Evolutionary conservation across 306 rosid genomes (phyloP), one percentile per base, ranked within the genome.

Genomic region (Fragaria ananassa): DNA sequence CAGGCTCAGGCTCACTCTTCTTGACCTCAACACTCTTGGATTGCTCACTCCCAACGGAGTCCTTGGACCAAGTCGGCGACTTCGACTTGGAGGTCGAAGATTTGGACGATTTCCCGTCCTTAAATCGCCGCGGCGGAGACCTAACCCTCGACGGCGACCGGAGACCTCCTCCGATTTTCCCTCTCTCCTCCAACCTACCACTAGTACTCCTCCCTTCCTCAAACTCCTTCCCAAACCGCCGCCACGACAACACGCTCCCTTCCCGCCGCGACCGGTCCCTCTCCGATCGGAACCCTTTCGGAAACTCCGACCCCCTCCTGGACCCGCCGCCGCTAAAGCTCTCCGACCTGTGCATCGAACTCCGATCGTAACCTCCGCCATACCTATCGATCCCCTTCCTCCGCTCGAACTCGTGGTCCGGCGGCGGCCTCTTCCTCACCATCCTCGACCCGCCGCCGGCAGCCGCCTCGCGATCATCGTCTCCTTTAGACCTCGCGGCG

Each of bases 251-350:
- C n/a, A 85, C 95, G 19, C 97, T 92, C 2, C 91, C 93, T 62
- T 92, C 98, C 12, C 96, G 87, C 68, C 97, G 65, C 3, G 97
- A 70, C 71, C 97, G 84, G 60, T 95, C 98, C 72, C 98, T 85
- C 92, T 95, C 98, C 61, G 98, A 95, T 76, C 98, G 88, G 74
- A 90, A 95, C 31, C 98, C 96, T 79, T 95, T 95, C 7, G 98
- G 97, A 75, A 89, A 89, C 70, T 92, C 98, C 57, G 31, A 35
- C 69, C 57, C 42, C 83, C 96, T 88, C 82, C 96, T 85, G 0
- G 90, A 62, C 6, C 87, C 97, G 35, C 53, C 97, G 35, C 53
- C 39, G 54, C 58, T 85, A 70, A 92, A 90, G 86, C 98, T 92
- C 86, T 95, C 97, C 65, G 97, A 90, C 84, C 98, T 81, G 75